Evolutionary conservation across 169 alveolate species (phyloP).

Genomic region (Eimeria maxima): DNA sequence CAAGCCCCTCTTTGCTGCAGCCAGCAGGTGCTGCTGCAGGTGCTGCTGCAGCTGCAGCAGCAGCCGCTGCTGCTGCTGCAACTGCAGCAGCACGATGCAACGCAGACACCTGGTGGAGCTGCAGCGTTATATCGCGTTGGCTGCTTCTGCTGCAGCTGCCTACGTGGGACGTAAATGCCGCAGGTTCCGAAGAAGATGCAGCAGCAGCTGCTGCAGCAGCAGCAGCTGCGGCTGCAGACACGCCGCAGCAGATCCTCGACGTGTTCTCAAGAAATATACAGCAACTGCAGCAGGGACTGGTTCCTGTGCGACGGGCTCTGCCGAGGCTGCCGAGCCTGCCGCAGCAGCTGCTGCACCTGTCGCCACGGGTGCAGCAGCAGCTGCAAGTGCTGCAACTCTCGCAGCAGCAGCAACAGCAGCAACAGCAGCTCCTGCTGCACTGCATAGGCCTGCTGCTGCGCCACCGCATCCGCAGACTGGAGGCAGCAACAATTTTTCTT

Average conservation of each 20-base stretch:
- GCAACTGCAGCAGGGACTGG: conserved; percentile 27
- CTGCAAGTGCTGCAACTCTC: conserved; percentile 5
- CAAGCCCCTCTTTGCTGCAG: conserved; percentile 65
- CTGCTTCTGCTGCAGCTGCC: conserved; percentile 33
- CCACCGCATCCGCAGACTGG: conserved; percentile 64
- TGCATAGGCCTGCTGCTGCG: conserved; percentile 50
- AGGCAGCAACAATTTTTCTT: conserved; percentile 8
- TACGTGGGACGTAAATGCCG: conserved; percentile 36
- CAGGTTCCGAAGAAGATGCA: not conserved
- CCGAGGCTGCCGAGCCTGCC: conserved; percentile 6
- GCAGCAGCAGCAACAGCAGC: conserved; percentile 47
- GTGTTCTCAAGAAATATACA: conserved; percentile 15
- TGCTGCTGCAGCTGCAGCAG: not conserved
- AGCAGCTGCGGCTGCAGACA: conserved; percentile 51
- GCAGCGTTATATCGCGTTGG: conserved; percentile 31
- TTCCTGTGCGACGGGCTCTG: conserved; percentile 32
- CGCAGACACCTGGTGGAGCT: conserved; percentile 59
- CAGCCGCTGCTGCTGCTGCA: conserved; percentile 53
- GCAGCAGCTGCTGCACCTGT: conserved; percentile 53
- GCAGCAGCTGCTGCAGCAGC: conserved; percentile 31
- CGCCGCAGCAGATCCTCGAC: conserved; percentile 34
- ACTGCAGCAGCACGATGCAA: conserved; percentile 56
- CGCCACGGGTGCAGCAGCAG: conserved; percentile 26
- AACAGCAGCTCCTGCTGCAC: conserved; percentile 20
- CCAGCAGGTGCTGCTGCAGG: conserved; percentile 38